Base-by-base conservation (phyloP, 2,329 filamentous ascomycete genomes). In the Trichoderma sp. region DNA sequence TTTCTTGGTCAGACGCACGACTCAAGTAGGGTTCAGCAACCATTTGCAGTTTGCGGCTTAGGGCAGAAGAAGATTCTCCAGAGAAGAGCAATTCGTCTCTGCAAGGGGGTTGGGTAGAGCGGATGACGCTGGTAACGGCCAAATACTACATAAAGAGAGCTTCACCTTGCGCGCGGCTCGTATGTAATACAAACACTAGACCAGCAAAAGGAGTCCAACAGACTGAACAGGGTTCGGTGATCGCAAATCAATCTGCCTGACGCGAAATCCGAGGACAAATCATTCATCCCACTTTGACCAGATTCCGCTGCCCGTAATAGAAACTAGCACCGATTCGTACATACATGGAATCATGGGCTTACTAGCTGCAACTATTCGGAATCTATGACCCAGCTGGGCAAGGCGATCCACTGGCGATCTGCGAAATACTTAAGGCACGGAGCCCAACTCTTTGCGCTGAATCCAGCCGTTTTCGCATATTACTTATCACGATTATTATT, bases 401-500 rank as follows among this genome's bases (percentile, higher is more conserved):
- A 45, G 7, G 9, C 24, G 11, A 62, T 45, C 24, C 21, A 60
- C 35, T 12, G 24, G 63, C 24, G 67, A 69, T 60, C 21, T n/a
- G 35, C 18, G 18, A 6, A 21, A 18, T 45, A 45, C 53, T 45
- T 29, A 60, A 41, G 16, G 53, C 33, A 14, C 7, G 29, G 31
- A 69, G 27, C 11, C 45, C 9, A 21, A 16, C 29, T 45, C 16
- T n/a, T 45, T 66, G 24, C 9, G 50, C 31, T 27, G 29, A 21
- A 29, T 24, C 41, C 16, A 45, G 4, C 63, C 6, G 21, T 62
- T 21, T 31, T 27, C 6, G 56, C 12, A 27, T n/a, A 71, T 71
- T 71, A 71, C 21, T 31, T 21, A 71, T 72, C 68, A 33, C 14
- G 41, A 67, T 67, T 35, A 67, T 67, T 67, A 21, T 53, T 38